Base-by-base conservation (phyloP, 495 filamentous ascomycete genomes). In the Penicillium lividum region DNA sequence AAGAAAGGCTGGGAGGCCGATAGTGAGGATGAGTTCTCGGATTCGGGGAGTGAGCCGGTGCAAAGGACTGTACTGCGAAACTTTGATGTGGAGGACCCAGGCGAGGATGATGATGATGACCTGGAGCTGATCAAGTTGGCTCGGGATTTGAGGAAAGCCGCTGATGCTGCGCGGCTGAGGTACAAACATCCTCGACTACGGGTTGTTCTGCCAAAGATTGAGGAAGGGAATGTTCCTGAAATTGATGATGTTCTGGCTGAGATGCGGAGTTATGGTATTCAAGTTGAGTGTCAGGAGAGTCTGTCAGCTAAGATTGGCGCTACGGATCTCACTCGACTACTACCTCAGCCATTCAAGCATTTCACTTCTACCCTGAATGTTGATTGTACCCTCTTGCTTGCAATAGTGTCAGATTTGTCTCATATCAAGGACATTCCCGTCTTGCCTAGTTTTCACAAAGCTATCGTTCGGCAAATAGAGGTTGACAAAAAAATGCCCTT, bases 381-480 rank as follows among this genome's bases (percentile, higher is more conserved):
- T 58, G 88, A 91, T 68, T 90, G 88, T 72, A 90, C 88, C 8
- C 78, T 91, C 53, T 77, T 91, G 29, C 80, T 91, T 10, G 88
- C 86, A 18, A 74, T 89, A 44, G 82, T 86, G 22, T 89, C 85
- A n/a, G 88, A 91, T 65, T 77, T 91, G 6, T 89, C 85, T 0
- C 86, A 90, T 63, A 66, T 72, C 27, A 74, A 78, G 43, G 49
- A 69, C 18, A 77, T 74, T 27, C 47, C 36, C 27, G 68, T 63
- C 46, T 72, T 57, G 31, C 64, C 68, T 25, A 76, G 72, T 66
- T 81, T 82, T 57, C 82, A 87, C 62, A 68, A 65, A 53, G 82
- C 80, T 16, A 84, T 90, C 30, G 66, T 75, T 18, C 75, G 81
- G n/a, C 88, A 90, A 64, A 86, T 91, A 51, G 80, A 86, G 58